Conservation (phyloP, 495 filamentous ascomycete species). For the Rostrohypoxylon terebratum region DNA sequence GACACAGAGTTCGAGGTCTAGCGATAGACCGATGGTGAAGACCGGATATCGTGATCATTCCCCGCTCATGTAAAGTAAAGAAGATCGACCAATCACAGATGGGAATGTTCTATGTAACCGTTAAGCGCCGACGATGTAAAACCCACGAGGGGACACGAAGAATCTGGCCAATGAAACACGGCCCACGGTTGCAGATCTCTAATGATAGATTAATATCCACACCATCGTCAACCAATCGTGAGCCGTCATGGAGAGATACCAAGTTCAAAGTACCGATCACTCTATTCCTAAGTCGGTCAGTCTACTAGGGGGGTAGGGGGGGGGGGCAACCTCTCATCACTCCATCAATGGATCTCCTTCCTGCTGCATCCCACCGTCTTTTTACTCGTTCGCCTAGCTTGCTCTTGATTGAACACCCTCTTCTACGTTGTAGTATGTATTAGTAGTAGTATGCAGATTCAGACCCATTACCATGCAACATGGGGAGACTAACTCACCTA, state of each 20-base stretch:
- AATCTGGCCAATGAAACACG: constrained; percentile 20
- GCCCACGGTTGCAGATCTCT: constrained; percentile 22
- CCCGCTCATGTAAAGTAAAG: constrained; percentile 17
- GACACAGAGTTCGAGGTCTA: neutral
- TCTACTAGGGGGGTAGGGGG: constrained; percentile 16
- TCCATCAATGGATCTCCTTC: constrained; percentile 13
- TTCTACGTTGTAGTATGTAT: too few relatives aligned
- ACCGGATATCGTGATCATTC: constrained; percentile 29
- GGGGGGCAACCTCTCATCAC: constrained; percentile 15
- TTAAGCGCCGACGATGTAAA: constrained; percentile 40
- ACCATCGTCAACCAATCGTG: constrained; percentile 25
- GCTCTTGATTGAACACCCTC: constrained; percentile 21
- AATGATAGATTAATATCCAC: constrained; percentile 35
- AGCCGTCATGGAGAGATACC: neutral
- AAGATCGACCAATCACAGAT: constrained; percentile 23
- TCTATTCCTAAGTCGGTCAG: constrained; percentile 33
- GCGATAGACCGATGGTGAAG: neutral
- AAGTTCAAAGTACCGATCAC: constrained; percentile 35
- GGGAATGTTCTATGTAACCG: constrained; percentile 23
- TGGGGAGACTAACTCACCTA: constrained; percentile 3
- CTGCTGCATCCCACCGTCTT: constrained; percentile 18
- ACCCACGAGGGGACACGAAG: constrained; percentile 33
- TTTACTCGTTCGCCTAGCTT: constrained; percentile 27
- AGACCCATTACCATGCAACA: constrained; percentile 18
- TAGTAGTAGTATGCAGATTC: too few relatives aligned